A percentile compares a stretch with the other conserved stretches of the same genome.
Evolutionary conservation across 192 early-diverging fungal species (phyloP).

Genomic region (Backusella parvicylindrica): DNA sequence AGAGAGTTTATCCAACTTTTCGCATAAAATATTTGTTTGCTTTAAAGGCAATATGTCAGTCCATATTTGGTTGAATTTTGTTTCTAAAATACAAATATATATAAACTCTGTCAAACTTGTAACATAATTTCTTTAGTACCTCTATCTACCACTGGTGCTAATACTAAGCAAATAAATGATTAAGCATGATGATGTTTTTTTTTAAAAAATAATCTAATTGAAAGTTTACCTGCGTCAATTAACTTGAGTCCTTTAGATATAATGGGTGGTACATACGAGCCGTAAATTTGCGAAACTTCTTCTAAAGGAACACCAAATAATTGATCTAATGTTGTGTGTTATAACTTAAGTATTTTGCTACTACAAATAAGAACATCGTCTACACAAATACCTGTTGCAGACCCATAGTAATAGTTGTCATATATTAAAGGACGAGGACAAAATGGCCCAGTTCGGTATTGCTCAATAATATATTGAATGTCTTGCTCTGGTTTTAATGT

Average conservation of each 20-base stretch:
- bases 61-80: slow-evolving; percentile 59
- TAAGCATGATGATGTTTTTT: not conserved
- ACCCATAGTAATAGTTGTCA: slow-evolving; percentile 59
- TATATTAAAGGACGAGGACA: slow-evolving; percentile 68
- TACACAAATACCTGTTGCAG: slow-evolving; percentile 46
- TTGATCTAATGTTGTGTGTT: not conserved
- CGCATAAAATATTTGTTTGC: slow-evolving; percentile 56
- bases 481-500: slow-evolving; percentile 72
- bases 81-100: not conserved
- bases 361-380: not conserved
- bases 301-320: slow-evolving; percentile 2
- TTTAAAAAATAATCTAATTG: not conserved
- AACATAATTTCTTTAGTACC: not conserved
- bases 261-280: not conserved
- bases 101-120: not conserved
- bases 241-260: not conserved
- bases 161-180: not conserved
- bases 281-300: not conserved
- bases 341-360: not conserved
- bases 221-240: slow-evolving; percentile 7
- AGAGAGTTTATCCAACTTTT: slow-evolving; percentile 54
- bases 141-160: not conserved
- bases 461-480: slow-evolving; percentile 70
- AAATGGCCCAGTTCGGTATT: slow-evolving; percentile 68
- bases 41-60: slow-evolving; percentile 49